Evolutionary conservation across 1,284 basidiomycete genomes (phyloP), one percentile per base, ranked within the genome.

Genomic region (Malassezia pachydermatis): DNA sequence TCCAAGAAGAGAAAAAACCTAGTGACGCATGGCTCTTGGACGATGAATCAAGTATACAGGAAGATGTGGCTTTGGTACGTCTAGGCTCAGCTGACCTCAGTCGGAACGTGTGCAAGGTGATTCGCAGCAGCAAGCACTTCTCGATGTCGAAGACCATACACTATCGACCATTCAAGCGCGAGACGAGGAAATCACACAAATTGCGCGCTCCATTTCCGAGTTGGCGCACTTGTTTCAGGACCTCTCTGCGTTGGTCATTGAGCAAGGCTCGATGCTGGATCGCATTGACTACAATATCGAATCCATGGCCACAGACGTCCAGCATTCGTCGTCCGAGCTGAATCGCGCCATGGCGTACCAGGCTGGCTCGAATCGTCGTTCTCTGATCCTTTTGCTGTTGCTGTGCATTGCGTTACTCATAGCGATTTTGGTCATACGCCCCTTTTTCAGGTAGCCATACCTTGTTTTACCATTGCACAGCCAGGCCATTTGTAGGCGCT

Each of bases 211-310:
- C 11, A 98, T 99, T 61, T 79, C 84, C 28, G 81, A 83, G 40
- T 78, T 99, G 19, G 90, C 90, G 1, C 88, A 92, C 65, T 79
- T 99, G 35, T 99, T 99, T 78, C 87, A 90, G 62, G 94, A 99
- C 69, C 77, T 99, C 32, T 84, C 84, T 19, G 80, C 79, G 32
- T 79, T 99, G 53, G 88, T 99, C 48, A 95, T 98, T 57, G 94
- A 98, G 73, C 94, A 99, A 71, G 94, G 94, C 10, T 95, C 92
- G 8, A 79, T 99, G 45, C 78, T 98, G 48, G 94, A 98, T 73
- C 86, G 86, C 33, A 81, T 98, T 48, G 94, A 99, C 74, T 98
- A 88, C 75, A 98, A 99, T 70, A 87, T 98, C 48, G 88, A 96
- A 71, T 83, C 86, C 72, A 88, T 90, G 17, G 82, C 83, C 6